Base-by-base conservation (phyloP, 2,329 filamentous ascomycete genomes). In the Alternaria hordeiaustralica region DNA sequence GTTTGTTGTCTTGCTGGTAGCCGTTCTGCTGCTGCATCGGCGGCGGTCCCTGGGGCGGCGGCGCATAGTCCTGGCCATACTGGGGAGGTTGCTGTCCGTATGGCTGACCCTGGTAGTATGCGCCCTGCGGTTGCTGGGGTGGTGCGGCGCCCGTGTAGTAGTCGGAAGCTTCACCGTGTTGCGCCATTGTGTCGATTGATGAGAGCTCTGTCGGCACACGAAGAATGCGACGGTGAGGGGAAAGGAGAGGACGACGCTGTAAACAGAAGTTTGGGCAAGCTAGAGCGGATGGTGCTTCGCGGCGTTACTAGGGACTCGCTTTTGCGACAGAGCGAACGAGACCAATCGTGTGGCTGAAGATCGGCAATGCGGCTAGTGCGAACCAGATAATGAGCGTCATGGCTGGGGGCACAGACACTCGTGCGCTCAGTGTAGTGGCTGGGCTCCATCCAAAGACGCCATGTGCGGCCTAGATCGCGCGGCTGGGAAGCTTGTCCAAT, bases 1-100 rank as follows among this genome's bases (percentile, higher is more conserved):
- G 80, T 11, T 72, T 72, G 76, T 87, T 86, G 66, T 83, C 82
- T 57, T 77, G 74, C 51, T 61, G 59, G 18, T 76, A 75, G 8
- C 71, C 72, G 23, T 67, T 65, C 30, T 71, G 63, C 45, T 73
- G 70, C 60, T 67, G 68, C 44, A 62, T 63, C 1, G 69, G 67
- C 50, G 68, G 74, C 15, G 70, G 70, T 8, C 72, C 71, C 23
- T 71, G 70, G 12, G 74, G 74, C 26, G 71, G 73, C 21, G 71
- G 73, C 36, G 67, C 72, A 61, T 74, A 76, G 51, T 75, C 75
- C 55, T 76, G 73, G 6, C 67, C 71, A 60, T 79, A 78, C 51
- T 75, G 73, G 7, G 78, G 74, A 50, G 76, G 75, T 49, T 70
- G 71, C 50, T 75, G 61, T 47, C 63, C 69, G 43, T 70, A 66